Conservation (phyloP, 148 eudicot species). For the Pouteria glomerata region DNA sequence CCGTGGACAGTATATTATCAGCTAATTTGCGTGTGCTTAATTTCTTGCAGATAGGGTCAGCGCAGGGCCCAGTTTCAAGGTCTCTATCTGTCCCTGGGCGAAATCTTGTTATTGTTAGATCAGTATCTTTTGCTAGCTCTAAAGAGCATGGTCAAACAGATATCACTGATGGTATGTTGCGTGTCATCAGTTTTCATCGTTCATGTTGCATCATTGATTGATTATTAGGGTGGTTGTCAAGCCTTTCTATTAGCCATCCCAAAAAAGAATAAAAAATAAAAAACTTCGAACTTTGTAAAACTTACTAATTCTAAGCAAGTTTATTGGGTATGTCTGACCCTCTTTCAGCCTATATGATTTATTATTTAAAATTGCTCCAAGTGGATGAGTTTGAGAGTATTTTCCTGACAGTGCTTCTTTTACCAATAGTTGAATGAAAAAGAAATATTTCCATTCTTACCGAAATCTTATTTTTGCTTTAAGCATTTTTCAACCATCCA, state of each 20-base stretch:
- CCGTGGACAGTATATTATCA: background rate
- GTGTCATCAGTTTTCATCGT: conserved; percentile 4
- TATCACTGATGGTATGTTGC: conserved; percentile 40
- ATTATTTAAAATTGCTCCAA: background rate
- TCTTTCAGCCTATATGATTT: background rate
- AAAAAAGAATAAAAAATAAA: no score
- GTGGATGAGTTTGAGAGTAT: background rate
- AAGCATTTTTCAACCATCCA: no score
- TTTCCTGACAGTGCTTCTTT: background rate
- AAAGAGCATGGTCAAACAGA: conserved; percentile 40
- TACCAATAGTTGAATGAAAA: no score
- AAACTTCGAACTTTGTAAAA: background rate
- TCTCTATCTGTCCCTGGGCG: conserved; percentile 73
- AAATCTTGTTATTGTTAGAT: conserved; percentile 69
- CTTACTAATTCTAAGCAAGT: background rate
- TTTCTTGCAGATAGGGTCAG: conserved; percentile 40
- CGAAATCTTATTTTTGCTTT: no score
- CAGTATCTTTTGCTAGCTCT: conserved; percentile 43
- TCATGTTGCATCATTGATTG: conserved; percentile 17
- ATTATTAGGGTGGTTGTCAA: background rate
- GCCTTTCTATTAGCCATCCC: background rate
- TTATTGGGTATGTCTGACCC: background rate
- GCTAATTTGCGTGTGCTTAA: background rate
- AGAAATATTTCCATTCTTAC: no score
- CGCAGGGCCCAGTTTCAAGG: conserved; percentile 44